Evolutionary conservation across 352 stramenopile genomes (phyloP).

Genomic region (Phytophthora foliorum): DNA sequence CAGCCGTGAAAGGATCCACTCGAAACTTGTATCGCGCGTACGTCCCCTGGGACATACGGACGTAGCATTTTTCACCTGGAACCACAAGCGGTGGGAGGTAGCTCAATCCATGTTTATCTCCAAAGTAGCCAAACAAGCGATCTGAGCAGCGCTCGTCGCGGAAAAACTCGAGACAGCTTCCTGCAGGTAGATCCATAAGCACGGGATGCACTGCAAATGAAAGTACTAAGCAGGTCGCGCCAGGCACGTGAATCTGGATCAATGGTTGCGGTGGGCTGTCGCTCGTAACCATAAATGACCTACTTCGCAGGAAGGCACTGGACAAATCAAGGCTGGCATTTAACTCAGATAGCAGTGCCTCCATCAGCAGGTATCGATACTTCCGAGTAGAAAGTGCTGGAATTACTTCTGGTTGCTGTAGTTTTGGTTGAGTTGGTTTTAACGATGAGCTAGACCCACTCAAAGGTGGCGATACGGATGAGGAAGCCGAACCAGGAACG

Average conservation of each 20-base stretch:
- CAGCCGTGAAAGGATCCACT: constrained; percentile 69
- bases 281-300: constrained; percentile 72
- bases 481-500: constrained; percentile 1
- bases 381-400: constrained; percentile 47
- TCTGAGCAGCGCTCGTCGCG: constrained; percentile 67
- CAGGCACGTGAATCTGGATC: constrained; percentile 66
- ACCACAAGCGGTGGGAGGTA: constrained; percentile 74
- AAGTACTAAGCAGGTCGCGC: constrained; percentile 74
- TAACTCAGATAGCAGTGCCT: constrained; percentile 64
- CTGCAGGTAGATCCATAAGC: constrained; percentile 80
- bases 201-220: constrained; percentile 85
- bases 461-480: constrained; percentile 2
- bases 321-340: constrained; percentile 63
- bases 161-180: constrained; percentile 80
- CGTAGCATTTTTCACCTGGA: constrained; percentile 68
- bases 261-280: constrained; percentile 73
- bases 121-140: constrained; percentile 81
- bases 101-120: constrained; percentile 74
- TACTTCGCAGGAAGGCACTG: constrained; percentile 53
- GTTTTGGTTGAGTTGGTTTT: constrained; percentile 39
- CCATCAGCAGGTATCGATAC: constrained; percentile 73
- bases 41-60: constrained; percentile 64
- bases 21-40: constrained; percentile 88
- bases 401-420: constrained; percentile 41
- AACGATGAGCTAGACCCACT: constrained; percentile 25